Conservation (phyloP, 768 basidiomycete genomes). For the Termitomyces sp. region DNA sequence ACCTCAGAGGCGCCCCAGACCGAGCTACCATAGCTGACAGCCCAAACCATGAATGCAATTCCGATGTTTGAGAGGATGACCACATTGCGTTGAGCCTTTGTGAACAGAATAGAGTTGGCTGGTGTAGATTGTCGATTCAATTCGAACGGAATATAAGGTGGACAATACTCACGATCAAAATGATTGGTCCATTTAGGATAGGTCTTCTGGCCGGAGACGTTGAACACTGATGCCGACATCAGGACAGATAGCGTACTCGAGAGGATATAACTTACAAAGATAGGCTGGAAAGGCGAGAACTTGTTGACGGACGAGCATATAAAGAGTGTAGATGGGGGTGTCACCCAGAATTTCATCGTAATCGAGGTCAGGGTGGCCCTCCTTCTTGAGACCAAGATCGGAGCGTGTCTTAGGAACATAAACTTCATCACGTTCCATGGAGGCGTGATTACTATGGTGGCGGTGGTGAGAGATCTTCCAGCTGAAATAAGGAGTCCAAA, state of each 20-base stretch:
- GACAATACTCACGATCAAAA: constrained; percentile 49
- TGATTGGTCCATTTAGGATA: constrained; percentile 65
- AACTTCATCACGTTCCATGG: constrained; percentile 52
- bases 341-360: constrained; percentile 57
- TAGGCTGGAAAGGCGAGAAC: constrained; percentile 59
- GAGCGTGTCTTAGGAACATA: constrained; percentile 62
- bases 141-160: background rate
- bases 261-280: constrained; percentile 44
- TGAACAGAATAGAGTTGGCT: constrained; percentile 58
- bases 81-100: constrained; percentile 42
- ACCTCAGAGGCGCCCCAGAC: constrained; percentile 36
- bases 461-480: constrained; percentile 54
- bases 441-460: constrained; percentile 47
- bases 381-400: constrained; percentile 47
- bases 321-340: constrained; percentile 56
- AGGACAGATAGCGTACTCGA: constrained; percentile 46
- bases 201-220: constrained; percentile 56
- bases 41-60: constrained; percentile 42
- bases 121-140: background rate
- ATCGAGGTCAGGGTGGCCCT: constrained; percentile 34
- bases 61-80: constrained; percentile 59
- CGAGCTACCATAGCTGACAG: constrained; percentile 30
- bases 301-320: constrained; percentile 52
- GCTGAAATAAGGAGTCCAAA: constrained; percentile 51
- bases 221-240: constrained; percentile 49